Evolutionary conservation across 1,139 yeast genomes (phyloP), one percentile per base, ranked within the genome.

Genomic region (Yamadazyma dendronema): DNA sequence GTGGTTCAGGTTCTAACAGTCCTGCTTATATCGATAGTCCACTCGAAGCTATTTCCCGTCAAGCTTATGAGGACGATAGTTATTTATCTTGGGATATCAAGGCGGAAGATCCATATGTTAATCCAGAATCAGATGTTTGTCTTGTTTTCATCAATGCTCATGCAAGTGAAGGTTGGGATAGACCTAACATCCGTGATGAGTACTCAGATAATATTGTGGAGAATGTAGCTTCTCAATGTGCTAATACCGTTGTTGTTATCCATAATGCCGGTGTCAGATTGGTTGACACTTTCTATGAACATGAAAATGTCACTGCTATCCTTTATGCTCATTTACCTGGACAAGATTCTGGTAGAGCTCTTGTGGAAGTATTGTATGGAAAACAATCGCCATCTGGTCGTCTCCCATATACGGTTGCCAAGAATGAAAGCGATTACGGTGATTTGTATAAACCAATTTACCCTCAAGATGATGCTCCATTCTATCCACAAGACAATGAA

Each of bases 381-480:
- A 79, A 73, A 30, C 63, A 60, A 17, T 74, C 74, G 45, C 84
- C 84, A 6, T 73, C 81, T 15, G 85, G 85, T 3, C 69, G 73
- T 44, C 61, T 80, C 31, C 84, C 85, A 1, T 79, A 78, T 48
- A 78, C 84, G 2, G 68, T 79, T 48, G 83, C 84, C 8, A 71
- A 67, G 50, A 72, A 75, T 43, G 63, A 61, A 32, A 70, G 60
- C 42, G 81, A 78, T 43, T 77, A 77, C 47, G 77, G 73, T 23
- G 73, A 75, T 15, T 58, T 77, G 10, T 49, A 73, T 39, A 70
- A 63, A 35, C 61, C 36, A 10, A 23, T 29, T 12, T 28, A 60
- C 17, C 53, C 70, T 21, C 72, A 68, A 10, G 63, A 61, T 2
- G 57, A 57, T n/a, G 57, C 52, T 22, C 36, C 36, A 28, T 33